Evolutionary conservation across 2,329 filamentous ascomycete genomes (phyloP).

Genomic region (Ascocoryne sarcoides): DNA sequence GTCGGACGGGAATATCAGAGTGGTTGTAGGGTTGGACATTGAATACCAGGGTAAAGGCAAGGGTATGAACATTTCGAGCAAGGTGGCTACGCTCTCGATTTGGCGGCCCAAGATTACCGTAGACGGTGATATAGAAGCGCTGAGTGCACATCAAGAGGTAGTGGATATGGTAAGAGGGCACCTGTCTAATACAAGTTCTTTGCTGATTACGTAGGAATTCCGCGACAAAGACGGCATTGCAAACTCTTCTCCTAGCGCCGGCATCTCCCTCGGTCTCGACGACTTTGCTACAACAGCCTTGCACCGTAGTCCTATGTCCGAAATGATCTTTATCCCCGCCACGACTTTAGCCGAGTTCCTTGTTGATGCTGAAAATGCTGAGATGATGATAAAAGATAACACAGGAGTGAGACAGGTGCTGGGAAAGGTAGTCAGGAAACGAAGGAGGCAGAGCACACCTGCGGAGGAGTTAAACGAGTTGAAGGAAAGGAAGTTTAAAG

Average conservation of each 20-base stretch:
- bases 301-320: background rate
- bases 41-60: constrained; percentile 19
- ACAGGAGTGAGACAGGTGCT: background rate
- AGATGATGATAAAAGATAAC: background rate
- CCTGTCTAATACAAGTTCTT: background rate
- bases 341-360: background rate
- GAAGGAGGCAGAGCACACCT: background rate
- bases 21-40: constrained; percentile 28
- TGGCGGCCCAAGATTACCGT: constrained; percentile 21
- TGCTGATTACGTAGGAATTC: constrained; percentile 1
- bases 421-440: background rate
- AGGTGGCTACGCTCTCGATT: constrained; percentile 26
- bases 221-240: constrained; percentile 1
- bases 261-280: background rate
- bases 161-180: background rate
- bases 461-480: background rate
- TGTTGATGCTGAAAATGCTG: background rate
- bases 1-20: constrained; percentile 22
- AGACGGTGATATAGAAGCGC: background rate
- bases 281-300: constrained; percentile 1
- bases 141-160: background rate
- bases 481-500: background rate
- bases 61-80: constrained; percentile 4
- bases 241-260: constrained; percentile 1
- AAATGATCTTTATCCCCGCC: constrained; percentile 1